These are phyloP conservation scores for Sporisorium iseilematis-ciliati DNA, from an alignment of 1,284 basidiomycete genomes.

Conservation along the genomic window DNA sequence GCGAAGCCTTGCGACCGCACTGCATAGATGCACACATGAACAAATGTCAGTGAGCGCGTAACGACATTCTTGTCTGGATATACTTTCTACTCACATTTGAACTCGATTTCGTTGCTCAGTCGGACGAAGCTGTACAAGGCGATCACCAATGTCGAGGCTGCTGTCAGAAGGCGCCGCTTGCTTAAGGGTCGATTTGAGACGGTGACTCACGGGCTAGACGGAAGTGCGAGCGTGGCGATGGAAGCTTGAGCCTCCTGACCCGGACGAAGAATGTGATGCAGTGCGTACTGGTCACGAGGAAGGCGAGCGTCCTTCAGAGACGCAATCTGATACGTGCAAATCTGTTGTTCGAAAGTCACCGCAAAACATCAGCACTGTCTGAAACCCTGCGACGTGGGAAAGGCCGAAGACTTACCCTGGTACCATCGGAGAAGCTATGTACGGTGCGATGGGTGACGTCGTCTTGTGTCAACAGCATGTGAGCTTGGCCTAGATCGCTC, in stretches of 20 bases:
- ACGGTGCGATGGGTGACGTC: slow-evolving; percentile 14
- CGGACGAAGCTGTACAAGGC: slow-evolving; percentile 17
- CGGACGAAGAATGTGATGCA: slow-evolving; percentile 21
- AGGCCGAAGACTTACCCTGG: slow-evolving; percentile 12
- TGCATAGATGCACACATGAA: background rate
- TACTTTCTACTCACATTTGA: slow-evolving; percentile 9
- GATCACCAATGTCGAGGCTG: background rate
- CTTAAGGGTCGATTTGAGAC: background rate
- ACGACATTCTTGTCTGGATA: background rate
- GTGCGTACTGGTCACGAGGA: background rate
- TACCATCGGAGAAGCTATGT: slow-evolving; percentile 22
- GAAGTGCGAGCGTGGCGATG: background rate
- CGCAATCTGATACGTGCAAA: slow-evolving; percentile 23
- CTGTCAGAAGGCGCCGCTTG: background rate
- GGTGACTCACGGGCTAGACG: slow-evolving; percentile 18
- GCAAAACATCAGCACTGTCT: background rate
- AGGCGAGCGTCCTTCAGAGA: background rate
- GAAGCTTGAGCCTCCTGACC: background rate
- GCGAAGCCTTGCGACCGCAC: slow-evolving; percentile 23
- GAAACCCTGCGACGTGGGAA: background rate
- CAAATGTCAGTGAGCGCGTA: background rate
- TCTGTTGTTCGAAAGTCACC: slow-evolving; percentile 6
- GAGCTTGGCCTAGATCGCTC: slow-evolving; percentile 32
- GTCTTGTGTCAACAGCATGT: slow-evolving; percentile 19
- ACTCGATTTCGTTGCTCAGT: slow-evolving; percentile 14